These are phyloP conservation scores for Camillea tinctor DNA, from an alignment of 2,329 filamentous ascomycete genomes.

Conservation along the genomic window DNA sequence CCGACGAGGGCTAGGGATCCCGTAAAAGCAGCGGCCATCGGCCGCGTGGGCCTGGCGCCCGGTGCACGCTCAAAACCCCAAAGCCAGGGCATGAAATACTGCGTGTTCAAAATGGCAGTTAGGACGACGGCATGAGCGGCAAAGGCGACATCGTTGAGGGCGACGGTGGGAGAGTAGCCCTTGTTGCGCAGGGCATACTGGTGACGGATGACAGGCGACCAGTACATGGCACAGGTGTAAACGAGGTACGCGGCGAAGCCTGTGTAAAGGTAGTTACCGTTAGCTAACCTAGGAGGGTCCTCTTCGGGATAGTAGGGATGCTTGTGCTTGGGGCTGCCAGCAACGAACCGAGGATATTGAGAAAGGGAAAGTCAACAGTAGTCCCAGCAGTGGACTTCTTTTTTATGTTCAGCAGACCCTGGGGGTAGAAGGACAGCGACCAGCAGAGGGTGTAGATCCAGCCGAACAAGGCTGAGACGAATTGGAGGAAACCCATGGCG, in stretches of 20 bases:
- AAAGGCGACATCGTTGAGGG: slow-evolving; percentile 87
- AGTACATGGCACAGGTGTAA: slow-evolving; percentile 75
- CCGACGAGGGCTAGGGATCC: slow-evolving; percentile 61
- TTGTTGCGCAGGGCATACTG: slow-evolving; percentile 83
- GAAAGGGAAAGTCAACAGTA: slow-evolving; percentile 81
- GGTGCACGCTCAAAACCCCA: slow-evolving; percentile 71
- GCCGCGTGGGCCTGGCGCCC: slow-evolving; percentile 55
- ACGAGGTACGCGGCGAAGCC: slow-evolving; percentile 75
- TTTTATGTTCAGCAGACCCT: slow-evolving; percentile 75
- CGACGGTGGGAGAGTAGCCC: slow-evolving; percentile 76
- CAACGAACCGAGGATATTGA: slow-evolving; percentile 61
- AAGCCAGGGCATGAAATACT: slow-evolving; percentile 66
- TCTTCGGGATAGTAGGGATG: too few relatives aligned
- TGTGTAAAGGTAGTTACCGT: slow-evolving; percentile 15
- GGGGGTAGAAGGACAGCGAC: slow-evolving; percentile 92
- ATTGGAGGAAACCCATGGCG: slow-evolving; percentile 42
- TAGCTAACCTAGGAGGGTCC: too few relatives aligned
- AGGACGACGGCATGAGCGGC: slow-evolving; percentile 77
- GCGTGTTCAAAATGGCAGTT: slow-evolving; percentile 70
- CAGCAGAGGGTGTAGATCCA: slow-evolving; percentile 76
- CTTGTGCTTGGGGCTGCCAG: too few relatives aligned
- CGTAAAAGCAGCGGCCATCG: slow-evolving; percentile 67
- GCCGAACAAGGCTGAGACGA: slow-evolving; percentile 61
- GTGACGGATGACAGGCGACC: slow-evolving; percentile 69
- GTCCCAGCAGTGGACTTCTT: slow-evolving; percentile 79